These are phyloP conservation scores for Stramenopiles sp. DNA, from an alignment of 352 stramenopile species.

Conservation along the genomic window DNA sequence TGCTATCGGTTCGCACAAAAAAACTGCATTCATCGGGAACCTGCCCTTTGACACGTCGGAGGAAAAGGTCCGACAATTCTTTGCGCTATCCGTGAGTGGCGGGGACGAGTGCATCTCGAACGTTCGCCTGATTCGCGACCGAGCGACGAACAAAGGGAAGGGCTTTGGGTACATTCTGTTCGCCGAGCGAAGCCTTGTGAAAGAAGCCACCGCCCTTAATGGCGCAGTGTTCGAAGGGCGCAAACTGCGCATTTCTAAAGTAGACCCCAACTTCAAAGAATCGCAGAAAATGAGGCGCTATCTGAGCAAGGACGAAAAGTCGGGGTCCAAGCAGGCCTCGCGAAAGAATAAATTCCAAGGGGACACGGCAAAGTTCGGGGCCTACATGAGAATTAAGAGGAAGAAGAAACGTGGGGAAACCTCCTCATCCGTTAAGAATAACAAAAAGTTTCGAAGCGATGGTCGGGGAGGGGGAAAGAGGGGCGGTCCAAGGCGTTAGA, in stretches of 20 bases:
- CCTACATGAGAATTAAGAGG: neutral
- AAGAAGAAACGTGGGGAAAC: neutral
- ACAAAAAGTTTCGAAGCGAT: too few species aligned
- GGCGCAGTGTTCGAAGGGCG: neutral
- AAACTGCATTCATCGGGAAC: conserved; percentile 67
- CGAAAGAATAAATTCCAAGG: conserved; percentile 1
- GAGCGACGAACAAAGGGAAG: conserved; percentile 59
- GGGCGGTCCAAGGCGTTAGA: too few species aligned
- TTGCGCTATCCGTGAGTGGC: conserved; percentile 41
- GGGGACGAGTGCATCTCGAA: conserved; percentile 39
- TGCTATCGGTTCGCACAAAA: conserved; percentile 19
- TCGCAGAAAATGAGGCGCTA: too few species aligned
- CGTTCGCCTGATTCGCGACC: conserved; percentile 63
- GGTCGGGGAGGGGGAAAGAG: too few species aligned
- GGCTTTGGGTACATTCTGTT: conserved; percentile 70
- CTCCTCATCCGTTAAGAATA: too few species aligned
- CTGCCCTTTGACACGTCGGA: conserved; percentile 59
- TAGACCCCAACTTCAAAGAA: neutral
- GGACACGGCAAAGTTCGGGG: conserved; percentile 8
- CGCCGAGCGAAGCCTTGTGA: neutral
- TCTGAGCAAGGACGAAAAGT: too few species aligned
- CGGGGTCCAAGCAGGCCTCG: neutral
- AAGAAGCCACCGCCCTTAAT: conserved; percentile 8
- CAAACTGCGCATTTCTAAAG: neutral
- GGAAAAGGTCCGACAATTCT: conserved; percentile 36